These are phyloP conservation scores for Kwoniella dejecticola DNA, from an alignment of 768 basidiomycete genomes.

Conservation along the genomic window DNA sequence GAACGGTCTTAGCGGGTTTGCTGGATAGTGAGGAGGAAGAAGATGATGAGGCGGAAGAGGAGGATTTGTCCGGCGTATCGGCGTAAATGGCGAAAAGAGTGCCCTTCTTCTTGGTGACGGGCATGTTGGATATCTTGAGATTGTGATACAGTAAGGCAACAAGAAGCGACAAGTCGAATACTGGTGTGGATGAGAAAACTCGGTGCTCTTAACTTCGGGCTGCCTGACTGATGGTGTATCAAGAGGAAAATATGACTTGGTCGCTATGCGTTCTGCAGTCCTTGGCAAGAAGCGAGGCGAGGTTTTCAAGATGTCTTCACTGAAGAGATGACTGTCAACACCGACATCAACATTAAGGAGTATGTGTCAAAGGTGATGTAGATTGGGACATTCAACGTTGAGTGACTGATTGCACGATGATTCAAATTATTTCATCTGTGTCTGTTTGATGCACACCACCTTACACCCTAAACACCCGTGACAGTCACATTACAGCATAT, in stretches of 20 bases:
- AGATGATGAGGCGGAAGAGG: conserved; percentile 5
- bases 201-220: too few species aligned
- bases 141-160: neutral
- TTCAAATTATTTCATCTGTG: too few species aligned
- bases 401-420: too few species aligned
- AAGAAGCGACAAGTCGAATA: neutral
- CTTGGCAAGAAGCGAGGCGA: too few species aligned
- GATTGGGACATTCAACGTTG: too few species aligned
- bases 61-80: conserved; percentile 40
- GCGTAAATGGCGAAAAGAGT: conserved; percentile 54
- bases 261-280: too few species aligned
- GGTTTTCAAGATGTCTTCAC: too few species aligned
- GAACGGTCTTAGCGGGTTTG: neutral
- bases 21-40: conserved; percentile 2
- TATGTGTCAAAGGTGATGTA: too few species aligned
- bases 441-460: neutral
- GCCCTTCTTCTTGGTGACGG: conserved; percentile 52
- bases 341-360: too few species aligned
- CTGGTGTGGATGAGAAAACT: neutral
- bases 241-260: too few species aligned
- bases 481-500: neutral
- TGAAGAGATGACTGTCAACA: too few species aligned
- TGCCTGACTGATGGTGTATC: too few species aligned
- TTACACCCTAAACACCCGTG: neutral
- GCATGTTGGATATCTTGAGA: conserved; percentile 34